Evolutionary conservation across 2,329 filamentous ascomycete genomes (phyloP).

Genomic region (Sporothrix euskadiensis): DNA sequence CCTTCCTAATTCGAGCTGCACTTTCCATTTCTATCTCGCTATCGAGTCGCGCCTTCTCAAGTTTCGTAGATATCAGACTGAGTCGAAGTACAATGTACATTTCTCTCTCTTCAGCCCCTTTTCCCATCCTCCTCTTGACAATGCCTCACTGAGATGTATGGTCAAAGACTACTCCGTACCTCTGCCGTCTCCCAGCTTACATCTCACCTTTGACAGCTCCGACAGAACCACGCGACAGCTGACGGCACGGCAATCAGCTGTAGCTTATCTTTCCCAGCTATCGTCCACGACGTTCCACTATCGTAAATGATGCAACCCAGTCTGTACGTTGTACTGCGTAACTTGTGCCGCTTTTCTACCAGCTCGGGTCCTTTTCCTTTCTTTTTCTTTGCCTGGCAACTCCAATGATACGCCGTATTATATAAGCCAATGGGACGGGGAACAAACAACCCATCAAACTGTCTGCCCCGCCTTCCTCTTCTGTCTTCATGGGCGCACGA

Average conservation of each 20-base stretch:
- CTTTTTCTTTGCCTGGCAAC: background rate
- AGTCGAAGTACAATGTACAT: background rate
- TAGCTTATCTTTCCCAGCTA: background rate
- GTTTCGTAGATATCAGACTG: background rate
- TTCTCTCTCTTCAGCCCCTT: background rate
- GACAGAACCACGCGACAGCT: background rate
- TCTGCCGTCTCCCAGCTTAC: background rate
- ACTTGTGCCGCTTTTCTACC: background rate
- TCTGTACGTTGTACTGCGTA: background rate
- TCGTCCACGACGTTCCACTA: background rate
- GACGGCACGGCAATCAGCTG: conserved; percentile 12
- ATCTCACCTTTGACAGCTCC: background rate
- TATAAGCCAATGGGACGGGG: background rate
- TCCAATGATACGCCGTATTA: background rate
- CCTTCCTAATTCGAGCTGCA: background rate
- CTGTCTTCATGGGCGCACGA: background rate
- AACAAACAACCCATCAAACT: background rate
- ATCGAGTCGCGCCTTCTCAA: background rate
- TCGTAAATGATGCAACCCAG: background rate
- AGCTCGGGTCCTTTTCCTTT: too few relatives aligned
- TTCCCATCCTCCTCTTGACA: background rate
- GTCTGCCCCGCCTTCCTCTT: conserved; percentile 16
- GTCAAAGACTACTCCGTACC: background rate
- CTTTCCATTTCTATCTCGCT: background rate
- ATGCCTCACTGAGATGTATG: background rate